phyloP scores from a whole-genome alignment of 1,284 basidiomycete species.

The Rugosomyces carneus region DNA sequence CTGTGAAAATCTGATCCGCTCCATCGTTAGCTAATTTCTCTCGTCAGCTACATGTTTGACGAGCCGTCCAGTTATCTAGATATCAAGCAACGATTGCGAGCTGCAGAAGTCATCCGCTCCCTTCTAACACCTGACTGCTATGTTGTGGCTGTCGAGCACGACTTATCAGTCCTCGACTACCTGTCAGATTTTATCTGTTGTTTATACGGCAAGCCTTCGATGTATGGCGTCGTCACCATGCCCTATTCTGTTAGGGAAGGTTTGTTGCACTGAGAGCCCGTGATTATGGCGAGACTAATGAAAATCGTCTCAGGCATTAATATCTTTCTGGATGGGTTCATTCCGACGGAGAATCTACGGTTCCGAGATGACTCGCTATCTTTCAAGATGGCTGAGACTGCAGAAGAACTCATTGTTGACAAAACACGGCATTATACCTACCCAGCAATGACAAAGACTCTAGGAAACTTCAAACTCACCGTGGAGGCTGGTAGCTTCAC shows the following conservation, averaged over 20 bases:
- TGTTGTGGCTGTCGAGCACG: slow-evolving; percentile 95
- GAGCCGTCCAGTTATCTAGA: slow-evolving; percentile 97
- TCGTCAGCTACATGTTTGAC: slow-evolving; percentile 89
- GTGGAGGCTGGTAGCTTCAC: slow-evolving; percentile 86
- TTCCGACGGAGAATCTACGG: slow-evolving; percentile 96
- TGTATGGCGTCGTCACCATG: slow-evolving; percentile 98
- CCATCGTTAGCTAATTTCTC: neutral
- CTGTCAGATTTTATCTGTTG: slow-evolving; percentile 96
- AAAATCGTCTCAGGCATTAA: slow-evolving; percentile 71
- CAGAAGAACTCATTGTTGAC: slow-evolving; percentile 79
- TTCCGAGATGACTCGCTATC: slow-evolving; percentile 92
- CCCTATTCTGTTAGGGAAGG: slow-evolving; percentile 96
- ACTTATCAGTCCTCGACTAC: slow-evolving; percentile 94
- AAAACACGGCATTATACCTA: slow-evolving; percentile 86
- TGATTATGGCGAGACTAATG: no score
- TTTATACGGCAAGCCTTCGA: slow-evolving; percentile 93
- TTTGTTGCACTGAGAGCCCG: slow-evolving; percentile 25
- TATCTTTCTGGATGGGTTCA: slow-evolving; percentile 96
- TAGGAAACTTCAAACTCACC: slow-evolving; percentile 89
- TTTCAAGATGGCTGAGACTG: slow-evolving; percentile 95
- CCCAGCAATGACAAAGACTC: slow-evolving; percentile 92
- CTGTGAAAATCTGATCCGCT: neutral
- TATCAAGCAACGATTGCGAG: slow-evolving; percentile 88
- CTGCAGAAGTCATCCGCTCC: slow-evolving; percentile 92
- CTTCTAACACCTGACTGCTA: slow-evolving; percentile 80